Base-by-base conservation (phyloP, 805 yeast species). In the Candida palmyrensis region DNA sequence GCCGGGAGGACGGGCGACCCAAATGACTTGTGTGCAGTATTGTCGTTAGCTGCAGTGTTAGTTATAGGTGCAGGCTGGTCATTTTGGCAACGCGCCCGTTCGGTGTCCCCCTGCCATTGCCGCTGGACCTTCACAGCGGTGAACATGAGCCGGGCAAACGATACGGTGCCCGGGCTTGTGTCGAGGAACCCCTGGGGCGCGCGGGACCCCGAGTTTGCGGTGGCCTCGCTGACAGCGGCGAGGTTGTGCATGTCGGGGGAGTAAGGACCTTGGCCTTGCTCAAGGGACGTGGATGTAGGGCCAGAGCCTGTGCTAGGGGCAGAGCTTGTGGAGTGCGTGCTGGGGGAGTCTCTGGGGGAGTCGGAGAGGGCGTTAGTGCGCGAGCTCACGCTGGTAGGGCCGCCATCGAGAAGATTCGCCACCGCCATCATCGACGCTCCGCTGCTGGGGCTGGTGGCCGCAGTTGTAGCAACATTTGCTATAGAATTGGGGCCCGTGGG, bases 111-210 rank as follows among this genome's bases (percentile, higher is more conserved):
- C 11, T 9, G 23, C 11, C 11, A 9, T 18, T 36, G 22, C 17
- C 44, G 41, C 35, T 53, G 55, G 33, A 79, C 73, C 45, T 79
- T 80, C 12, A 84, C 77, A 0, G 95, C 95, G 0, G 95, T 82
- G 32, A 79, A 69, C 67, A 86, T 75, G 41, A 86, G 60, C 41
- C 77, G 75, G 6, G 94, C 88, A 59, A 86, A 86, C 4, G 88
- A 77, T 5, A 80, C 75, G 12, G 48, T 35, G n/a, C 18, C 32
- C 10, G 20, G 16, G 18, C 18, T 24, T 6, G 18, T 13, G 15
- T 31, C 29, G 18, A 31, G 16, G 14, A 18, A 31, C 11, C 27
- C 29, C 12, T 22, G 34, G 4, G 34, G 34, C 5, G 34, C 34
- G 24, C 19, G 24, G 16, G 34, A 31, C 16, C 34, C 34, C n/a